Evolutionary conservation across 441 rosid genomes (phyloP), one percentile per base, ranked within the genome.

Genomic region (Euphorbia neoarborescens): DNA sequence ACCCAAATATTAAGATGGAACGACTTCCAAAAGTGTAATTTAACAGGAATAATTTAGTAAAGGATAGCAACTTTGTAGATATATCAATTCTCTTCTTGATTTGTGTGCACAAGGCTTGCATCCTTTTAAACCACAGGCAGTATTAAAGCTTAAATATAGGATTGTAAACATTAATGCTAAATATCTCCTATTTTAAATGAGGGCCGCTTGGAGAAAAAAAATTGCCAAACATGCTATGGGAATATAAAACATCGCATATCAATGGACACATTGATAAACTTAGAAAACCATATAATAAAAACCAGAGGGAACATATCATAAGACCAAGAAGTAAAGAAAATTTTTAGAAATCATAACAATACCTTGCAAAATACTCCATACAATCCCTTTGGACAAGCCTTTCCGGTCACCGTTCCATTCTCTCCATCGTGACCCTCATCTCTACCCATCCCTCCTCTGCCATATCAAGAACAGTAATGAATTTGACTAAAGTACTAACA

Each of bases 341-440:
- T 25, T 22, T 15, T 34, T 53, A 54, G 62, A 59, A 56, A 68
- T 19, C 37, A 20, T 34, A 71, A 69, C 42, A 74, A 15, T 75
- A 95, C 99, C 97, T 84, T 72, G 66, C 99, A 95, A 84, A 92
- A 95, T 70, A 77, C 86, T 76, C 99, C 99, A 63, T 85, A 90
- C 66, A 92, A 88, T 75, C 99, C 99, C 71, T 81, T 85, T 17
- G 99, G 99, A 81, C 99, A 95, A 75, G 94, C 88, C 75, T 86
- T 91, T 65, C 99, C 98, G 19, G 88, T 85, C 74, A 87, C 73
- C 15, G 97, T 86, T 74, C 99, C 98, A 76, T 89, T 91, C 85
- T 81, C 89, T 69, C 99, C 98, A 77, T 72, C 74, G 66, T 81
- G 84, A 66, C 60, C 83, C 70, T 81, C 80, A 60, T 77, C 85